Base-by-base conservation (phyloP, 1,139 yeast species). In the Taiozyma sp. region DNA sequence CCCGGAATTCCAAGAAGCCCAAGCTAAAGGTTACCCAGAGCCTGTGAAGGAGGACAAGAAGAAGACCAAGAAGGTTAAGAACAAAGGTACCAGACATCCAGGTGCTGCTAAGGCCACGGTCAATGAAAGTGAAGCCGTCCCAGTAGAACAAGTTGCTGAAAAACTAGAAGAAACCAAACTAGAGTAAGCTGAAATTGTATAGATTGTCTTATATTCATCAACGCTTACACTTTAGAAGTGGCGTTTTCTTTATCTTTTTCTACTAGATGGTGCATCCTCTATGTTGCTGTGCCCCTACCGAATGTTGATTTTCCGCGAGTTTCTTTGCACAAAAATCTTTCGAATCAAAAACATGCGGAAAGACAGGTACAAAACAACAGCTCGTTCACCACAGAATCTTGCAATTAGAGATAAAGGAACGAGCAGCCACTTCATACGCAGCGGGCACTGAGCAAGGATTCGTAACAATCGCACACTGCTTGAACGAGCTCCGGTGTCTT, bases 81-180 rank as follows among this genome's bases (percentile, higher is more conserved):
- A 89, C 68, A 88, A 88, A 71, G 97, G 97, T 54, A 67, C 88
- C 27, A 81, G 80, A 71, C 87, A 87, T 79, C 96, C 97, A 44
- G 96, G 95, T 61, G 65, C 61, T 47, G 57, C 55, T 16, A 58
- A 57, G 36, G 50, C 61, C 24, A 59, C 58, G 23, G 52, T 56
- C 4, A 46, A 46, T 16, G 59, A 54, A n/a, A 55, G 54, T 24
- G 53, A 52, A 23, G 46, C 38, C 36, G 55, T 52, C 22, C 51
- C 52, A 16, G 68, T 64, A 43, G 66, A 65, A 8, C 62, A 71
- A 57, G 63, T 69, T 55, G 57, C 74, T 43, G 68, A 70, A 47
- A 59, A 65, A 51, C 14, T 40, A 24, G 43, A 13, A 40, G 43
- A 51, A 46, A 30, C 27, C 23, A 22, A 23, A 32, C 22, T 38